Conservation (phyloP, 2,329 filamentous ascomycete genomes). For the Monosporascus cannonballus region DNA sequence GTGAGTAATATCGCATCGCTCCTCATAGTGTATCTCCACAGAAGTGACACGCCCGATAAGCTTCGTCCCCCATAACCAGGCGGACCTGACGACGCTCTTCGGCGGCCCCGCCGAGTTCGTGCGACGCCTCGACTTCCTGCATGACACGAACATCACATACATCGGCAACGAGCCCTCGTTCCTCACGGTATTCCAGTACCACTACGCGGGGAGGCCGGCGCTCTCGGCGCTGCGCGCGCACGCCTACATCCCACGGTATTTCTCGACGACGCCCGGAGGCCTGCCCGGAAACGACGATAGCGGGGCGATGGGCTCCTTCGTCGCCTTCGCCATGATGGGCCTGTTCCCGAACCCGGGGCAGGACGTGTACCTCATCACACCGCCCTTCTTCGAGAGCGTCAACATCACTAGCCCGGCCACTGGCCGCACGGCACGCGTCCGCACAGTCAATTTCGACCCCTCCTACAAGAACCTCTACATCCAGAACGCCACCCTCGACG, state of each 20-base stretch:
- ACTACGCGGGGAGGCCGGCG: conserved; percentile 60
- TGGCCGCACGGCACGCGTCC: conserved; percentile 53
- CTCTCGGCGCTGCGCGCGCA: conserved; percentile 49
- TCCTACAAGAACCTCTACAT: conserved; percentile 55
- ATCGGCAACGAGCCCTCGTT: conserved; percentile 52
- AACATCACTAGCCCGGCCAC: conserved; percentile 52
- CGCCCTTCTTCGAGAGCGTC: conserved; percentile 59
- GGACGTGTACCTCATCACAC: conserved; percentile 64
- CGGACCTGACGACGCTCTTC: conserved; percentile 48
- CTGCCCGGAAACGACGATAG: conserved; percentile 67
- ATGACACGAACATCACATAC: conserved; percentile 58
- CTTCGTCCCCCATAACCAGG: conserved; percentile 50
- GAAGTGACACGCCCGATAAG: conserved; percentile 13
- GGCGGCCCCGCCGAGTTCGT: conserved; percentile 54
- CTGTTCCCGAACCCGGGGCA: conserved; percentile 64
- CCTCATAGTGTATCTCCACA: rapidly evolving
- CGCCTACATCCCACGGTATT: conserved; percentile 59
- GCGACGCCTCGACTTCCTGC: conserved; percentile 56
- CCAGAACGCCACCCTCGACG: conserved; percentile 58
- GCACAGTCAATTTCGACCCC: conserved; percentile 57
- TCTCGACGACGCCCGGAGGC: conserved; percentile 51
- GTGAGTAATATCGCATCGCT: conserved; percentile 28
- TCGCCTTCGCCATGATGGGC: conserved; percentile 63
- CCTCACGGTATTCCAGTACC: conserved; percentile 55
- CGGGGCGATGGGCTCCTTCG: conserved; percentile 64